A percentile compares a stretch with the other conserved stretches of the same genome.
phyloP scores from a whole-genome alignment of 345 rosid species.

The Citrus australasica region DNA sequence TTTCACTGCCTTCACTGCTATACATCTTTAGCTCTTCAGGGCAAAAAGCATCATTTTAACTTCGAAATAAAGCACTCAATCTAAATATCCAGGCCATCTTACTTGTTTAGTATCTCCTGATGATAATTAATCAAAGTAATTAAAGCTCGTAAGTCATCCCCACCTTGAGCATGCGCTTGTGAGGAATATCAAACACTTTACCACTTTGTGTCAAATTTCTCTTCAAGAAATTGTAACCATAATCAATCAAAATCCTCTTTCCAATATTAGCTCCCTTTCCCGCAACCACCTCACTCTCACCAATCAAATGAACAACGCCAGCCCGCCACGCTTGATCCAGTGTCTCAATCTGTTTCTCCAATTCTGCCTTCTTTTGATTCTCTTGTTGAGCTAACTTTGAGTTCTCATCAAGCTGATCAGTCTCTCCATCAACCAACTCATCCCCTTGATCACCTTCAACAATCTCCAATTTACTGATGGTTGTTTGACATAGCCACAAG shows the following conservation, averaged over 20 bases:
- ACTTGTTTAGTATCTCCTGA: too few relatives aligned
- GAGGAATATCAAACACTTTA: conserved; percentile 44
- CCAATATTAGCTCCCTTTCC: conserved; percentile 27
- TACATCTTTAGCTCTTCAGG: background rate
- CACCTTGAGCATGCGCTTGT: conserved; percentile 47
- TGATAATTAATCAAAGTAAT: background rate
- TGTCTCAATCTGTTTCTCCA: conserved; percentile 24
- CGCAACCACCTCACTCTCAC: conserved; percentile 46
- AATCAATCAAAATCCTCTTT: conserved; percentile 39
- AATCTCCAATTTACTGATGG: background rate
- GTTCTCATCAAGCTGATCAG: background rate
- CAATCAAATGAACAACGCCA: conserved; percentile 47
- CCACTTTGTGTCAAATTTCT: conserved; percentile 37
- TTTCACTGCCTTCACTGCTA: background rate
- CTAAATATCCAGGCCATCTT: background rate
- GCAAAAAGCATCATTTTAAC: background rate
- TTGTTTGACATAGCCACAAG: background rate
- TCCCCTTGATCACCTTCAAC: background rate
- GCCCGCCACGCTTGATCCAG: conserved; percentile 35
- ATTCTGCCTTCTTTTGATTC: conserved; percentile 5
- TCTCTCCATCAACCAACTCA: background rate
- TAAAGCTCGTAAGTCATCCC: conserved; percentile 52
- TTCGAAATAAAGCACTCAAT: background rate
- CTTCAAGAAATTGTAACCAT: conserved; percentile 43
- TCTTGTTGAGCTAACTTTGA: background rate